Evolutionary conservation across 257 asterid species (phyloP).

Genomic region (Eucommia ulmoides): DNA sequence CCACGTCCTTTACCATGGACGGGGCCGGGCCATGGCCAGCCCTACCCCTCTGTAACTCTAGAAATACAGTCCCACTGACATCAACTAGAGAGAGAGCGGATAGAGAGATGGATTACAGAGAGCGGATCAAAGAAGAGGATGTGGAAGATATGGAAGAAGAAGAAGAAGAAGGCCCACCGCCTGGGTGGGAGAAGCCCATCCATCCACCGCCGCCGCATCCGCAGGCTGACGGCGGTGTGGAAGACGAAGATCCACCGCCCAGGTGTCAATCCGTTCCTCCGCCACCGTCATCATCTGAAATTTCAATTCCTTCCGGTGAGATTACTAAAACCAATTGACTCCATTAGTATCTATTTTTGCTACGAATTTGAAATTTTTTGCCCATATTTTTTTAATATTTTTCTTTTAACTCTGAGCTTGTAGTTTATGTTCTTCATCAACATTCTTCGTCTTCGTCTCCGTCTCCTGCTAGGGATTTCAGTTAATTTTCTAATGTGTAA

Average conservation of each 20-base stretch:
- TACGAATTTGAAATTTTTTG: too few relatives aligned
- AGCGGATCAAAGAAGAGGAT: not conserved
- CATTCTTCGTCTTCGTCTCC: not conserved
- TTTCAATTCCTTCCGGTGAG: not conserved
- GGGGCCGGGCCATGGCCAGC: not conserved
- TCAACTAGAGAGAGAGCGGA: not conserved
- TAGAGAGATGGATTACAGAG: not conserved
- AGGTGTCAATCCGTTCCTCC: not conserved
- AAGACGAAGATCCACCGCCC: not conserved
- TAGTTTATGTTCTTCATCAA: not conserved
- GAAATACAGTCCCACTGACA: not conserved
- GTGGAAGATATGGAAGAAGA: not conserved
- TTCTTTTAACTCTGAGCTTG: not conserved
- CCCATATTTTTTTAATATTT: not conserved
- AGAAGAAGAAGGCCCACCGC: not conserved
- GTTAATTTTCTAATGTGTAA: not conserved
- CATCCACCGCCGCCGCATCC: not conserved
- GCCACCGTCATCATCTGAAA: not conserved
- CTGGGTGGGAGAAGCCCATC: not conserved
- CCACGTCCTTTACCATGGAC: too few relatives aligned
- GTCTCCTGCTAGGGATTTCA: not conserved
- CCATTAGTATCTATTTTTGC: too few relatives aligned
- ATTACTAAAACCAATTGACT: not conserved
- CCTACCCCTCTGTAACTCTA: not conserved
- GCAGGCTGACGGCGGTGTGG: not conserved